Evolutionary conservation across 495 filamentous ascomycete genomes (phyloP).

Genomic region (Parathielavia hyrcaniae): DNA sequence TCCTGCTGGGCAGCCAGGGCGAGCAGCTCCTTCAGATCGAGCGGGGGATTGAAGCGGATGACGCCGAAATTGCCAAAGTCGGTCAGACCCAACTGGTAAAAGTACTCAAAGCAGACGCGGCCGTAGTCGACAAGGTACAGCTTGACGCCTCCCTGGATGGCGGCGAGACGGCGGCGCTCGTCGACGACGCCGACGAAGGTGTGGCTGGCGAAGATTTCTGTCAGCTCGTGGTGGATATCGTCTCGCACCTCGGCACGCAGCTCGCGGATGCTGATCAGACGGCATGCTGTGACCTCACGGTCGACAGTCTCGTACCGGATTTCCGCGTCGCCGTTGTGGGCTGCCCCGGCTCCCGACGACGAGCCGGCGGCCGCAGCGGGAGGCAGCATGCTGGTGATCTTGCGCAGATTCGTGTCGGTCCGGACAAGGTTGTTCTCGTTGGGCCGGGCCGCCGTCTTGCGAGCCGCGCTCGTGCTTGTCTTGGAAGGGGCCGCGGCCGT

Average conservation of each 20-base stretch:
- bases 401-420: slow-evolving; percentile 82
- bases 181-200: slow-evolving; percentile 94
- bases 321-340: slow-evolving; percentile 11
- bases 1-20: slow-evolving; percentile 67
- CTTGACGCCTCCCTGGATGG: slow-evolving; percentile 89
- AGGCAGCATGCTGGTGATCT: slow-evolving; percentile 91
- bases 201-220: slow-evolving; percentile 80
- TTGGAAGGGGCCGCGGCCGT: slow-evolving; percentile 28
- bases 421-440: slow-evolving; percentile 88
- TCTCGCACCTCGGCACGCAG: slow-evolving; percentile 77
- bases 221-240: slow-evolving; percentile 81
- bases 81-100: slow-evolving; percentile 94
- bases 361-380: slow-evolving; percentile 31
- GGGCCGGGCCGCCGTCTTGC: slow-evolving; percentile 49
- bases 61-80: slow-evolving; percentile 93
- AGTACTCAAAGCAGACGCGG: slow-evolving; percentile 78
- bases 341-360: background rate
- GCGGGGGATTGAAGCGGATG: slow-evolving; percentile 71
- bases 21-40: slow-evolving; percentile 65
- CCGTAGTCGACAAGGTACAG: slow-evolving; percentile 94
- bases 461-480: slow-evolving; percentile 35
- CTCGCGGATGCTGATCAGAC: slow-evolving; percentile 69
- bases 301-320: slow-evolving; percentile 64
- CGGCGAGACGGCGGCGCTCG: slow-evolving; percentile 75
- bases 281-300: slow-evolving; percentile 60